phyloP scores from a whole-genome alignment of 495 filamentous ascomycete genomes.

The Aspergillus egyptiacus region DNA sequence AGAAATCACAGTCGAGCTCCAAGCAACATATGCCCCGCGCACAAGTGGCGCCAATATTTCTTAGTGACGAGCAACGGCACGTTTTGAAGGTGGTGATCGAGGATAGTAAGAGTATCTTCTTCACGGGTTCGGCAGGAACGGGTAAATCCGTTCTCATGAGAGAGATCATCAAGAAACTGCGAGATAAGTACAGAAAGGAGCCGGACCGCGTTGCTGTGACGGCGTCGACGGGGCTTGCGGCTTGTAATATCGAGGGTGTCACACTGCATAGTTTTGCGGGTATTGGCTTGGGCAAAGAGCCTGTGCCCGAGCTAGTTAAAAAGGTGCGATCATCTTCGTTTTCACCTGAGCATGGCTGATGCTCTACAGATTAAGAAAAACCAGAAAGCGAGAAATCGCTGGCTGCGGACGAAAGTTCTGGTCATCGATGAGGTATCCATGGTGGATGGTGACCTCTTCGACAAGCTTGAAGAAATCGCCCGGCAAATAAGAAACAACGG shows the following conservation, averaged over 20 bases:
- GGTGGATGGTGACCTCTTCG: constrained; percentile 95
- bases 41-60: constrained; percentile 54
- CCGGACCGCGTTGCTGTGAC: constrained; percentile 84
- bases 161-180: constrained; percentile 76
- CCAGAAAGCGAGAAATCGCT: constrained; percentile 77
- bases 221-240: constrained; percentile 90
- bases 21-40: constrained; percentile 17
- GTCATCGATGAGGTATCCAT: constrained; percentile 96
- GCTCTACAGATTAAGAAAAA: constrained; percentile 65
- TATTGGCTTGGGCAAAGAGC: constrained; percentile 91
- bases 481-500: constrained; percentile 77
- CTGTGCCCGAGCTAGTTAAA: constrained; percentile 72
- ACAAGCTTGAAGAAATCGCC: constrained; percentile 91
- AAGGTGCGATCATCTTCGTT: constrained; percentile 42
- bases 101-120: constrained; percentile 82
- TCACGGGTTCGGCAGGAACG: constrained; percentile 95
- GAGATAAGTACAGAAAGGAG: constrained; percentile 64
- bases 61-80: constrained; percentile 79
- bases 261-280: constrained; percentile 95
- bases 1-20: constrained; percentile 26
- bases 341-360: constrained; percentile 8
- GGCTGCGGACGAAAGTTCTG: constrained; percentile 80
- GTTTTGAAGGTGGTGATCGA: constrained; percentile 78
- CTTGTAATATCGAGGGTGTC: constrained; percentile 93
- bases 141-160: constrained; percentile 95